Percentiles rank a stretch among this genome's conserved stretches.
phyloP scores from a whole-genome alignment of 106 monocot species.

The Alisma plantagoaquatica region DNA sequence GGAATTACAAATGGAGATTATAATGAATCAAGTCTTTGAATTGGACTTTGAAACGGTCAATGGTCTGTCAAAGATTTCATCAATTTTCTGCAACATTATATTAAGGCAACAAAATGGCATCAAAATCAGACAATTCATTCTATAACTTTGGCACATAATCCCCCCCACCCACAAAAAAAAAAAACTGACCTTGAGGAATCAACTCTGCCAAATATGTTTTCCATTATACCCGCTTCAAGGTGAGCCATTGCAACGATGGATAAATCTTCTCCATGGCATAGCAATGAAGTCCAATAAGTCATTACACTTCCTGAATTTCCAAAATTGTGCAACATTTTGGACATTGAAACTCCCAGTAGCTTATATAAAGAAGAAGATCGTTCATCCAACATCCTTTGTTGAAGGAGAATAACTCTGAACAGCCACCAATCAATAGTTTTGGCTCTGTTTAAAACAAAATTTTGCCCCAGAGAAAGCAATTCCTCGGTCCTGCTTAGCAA shows the following conservation, averaged over 20 bases:
- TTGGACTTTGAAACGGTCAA: too few relatives aligned
- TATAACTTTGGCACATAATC: too few relatives aligned
- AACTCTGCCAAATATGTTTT: constrained; percentile 61
- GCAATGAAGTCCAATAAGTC: constrained; percentile 47
- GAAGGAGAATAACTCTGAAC: constrained; percentile 58
- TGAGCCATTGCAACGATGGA: constrained; percentile 47
- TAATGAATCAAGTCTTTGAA: too few relatives aligned
- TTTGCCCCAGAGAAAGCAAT: constrained; percentile 10
- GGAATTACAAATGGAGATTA: too few relatives aligned
- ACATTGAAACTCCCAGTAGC: constrained; percentile 37
- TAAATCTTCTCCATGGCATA: constrained; percentile 59
- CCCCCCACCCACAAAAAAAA: too few relatives aligned
- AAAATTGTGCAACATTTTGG: constrained; percentile 48
- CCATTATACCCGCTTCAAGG: constrained; percentile 69
- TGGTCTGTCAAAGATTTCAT: too few relatives aligned
- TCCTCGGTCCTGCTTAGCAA: constrained; percentile 46
- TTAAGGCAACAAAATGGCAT: too few relatives aligned
- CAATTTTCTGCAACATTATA: too few relatives aligned
- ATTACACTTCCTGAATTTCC: constrained; percentile 44
- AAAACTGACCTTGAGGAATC: constrained; percentile 66
- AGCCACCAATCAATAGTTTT: constrained; percentile 82
- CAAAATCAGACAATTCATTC: too few relatives aligned
- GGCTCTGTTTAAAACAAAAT: constrained; percentile 19
- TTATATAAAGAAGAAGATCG: constrained; percentile 71
- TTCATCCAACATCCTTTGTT: constrained; percentile 80